Base-by-base conservation (phyloP, 768 basidiomycete genomes). In the Ramaria sp. region DNA sequence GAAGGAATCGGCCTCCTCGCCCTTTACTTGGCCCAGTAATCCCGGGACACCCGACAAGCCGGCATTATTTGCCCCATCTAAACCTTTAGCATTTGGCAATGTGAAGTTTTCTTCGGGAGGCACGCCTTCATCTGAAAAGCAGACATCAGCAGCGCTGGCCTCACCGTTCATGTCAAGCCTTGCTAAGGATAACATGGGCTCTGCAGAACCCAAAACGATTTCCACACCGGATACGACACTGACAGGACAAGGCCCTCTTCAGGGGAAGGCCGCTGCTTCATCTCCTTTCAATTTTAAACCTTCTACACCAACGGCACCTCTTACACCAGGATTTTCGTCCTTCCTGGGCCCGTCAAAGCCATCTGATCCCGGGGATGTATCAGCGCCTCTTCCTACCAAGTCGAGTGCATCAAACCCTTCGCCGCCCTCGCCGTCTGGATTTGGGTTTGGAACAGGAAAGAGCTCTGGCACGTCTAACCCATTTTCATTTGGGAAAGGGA, bases 401-500 rank as follows among this genome's bases (percentile, higher is more conserved):
- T 39, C 27, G 30, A 34, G n/a, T 19, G 15, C 45, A 42, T 22
- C 27, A 20, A 54, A 43, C 24, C 20, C 37, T n/a, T 27, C 19
- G 27, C 31, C 39, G 11, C 20, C 53, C 2, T 27, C 45, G 24
- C 37, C 53, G 11, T 46, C 53, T 30, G 53, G 41, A 9, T 54
- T 54, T 34, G 38, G 41, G 43, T 54, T 49, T 34, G 48, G 48
- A 20, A 49, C 48, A 49, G 27, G 48, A 7, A 49, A 49, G 22
- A 43, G 39, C 15, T 27, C 13, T 7, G n/a, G 27, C 45, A 19
- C n/a, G 27, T n/a, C 42, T 7, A 42, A 47, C 19, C 38, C 46
- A 49, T 27, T 45, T 33, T 24, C 48, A 42, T 33, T 46, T 17
- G 51, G 27, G 33, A 45, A 69, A 13, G 80, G 80, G 53, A 80